Evolutionary conservation across 208 protist species (phyloP).

Genomic region (Lotmaria passim): DNA sequence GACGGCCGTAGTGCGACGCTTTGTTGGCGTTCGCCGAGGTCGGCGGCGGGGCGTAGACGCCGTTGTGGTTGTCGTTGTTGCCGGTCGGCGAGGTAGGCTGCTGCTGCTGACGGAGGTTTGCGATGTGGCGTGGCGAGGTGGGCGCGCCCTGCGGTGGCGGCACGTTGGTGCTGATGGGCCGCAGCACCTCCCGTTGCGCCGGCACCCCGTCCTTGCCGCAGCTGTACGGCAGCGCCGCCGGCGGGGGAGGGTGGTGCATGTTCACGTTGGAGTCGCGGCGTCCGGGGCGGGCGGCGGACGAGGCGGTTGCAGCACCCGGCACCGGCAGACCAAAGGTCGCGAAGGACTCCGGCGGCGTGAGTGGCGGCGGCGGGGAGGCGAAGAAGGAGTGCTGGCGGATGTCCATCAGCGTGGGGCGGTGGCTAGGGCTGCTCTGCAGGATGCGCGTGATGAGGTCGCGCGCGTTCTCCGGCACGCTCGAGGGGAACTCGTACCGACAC

Average conservation of each 20-base stretch:
- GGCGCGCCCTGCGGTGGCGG: slow-evolving; percentile 25
- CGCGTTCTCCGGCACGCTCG: slow-evolving; percentile 58
- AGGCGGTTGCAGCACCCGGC: slow-evolving; percentile 24
- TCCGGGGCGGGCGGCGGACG: slow-evolving; percentile 6
- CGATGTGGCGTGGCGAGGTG: slow-evolving; percentile 29
- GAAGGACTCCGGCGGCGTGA: slow-evolving; percentile 52
- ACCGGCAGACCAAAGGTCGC: slow-evolving; percentile 48
- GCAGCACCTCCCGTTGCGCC: slow-evolving; percentile 52
- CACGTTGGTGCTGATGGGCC: slow-evolving; percentile 55
- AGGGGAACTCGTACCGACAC: slow-evolving; percentile 94
- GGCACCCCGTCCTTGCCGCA: slow-evolving; percentile 16
- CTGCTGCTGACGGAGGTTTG: slow-evolving; percentile 12
- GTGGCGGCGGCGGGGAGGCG: slow-evolving; percentile 48
- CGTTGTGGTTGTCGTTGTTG: background rate
- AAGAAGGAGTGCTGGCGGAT: slow-evolving; percentile 94
- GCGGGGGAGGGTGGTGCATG: slow-evolving; percentile 27
- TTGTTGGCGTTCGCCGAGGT: slow-evolving; percentile 11
- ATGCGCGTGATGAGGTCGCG: slow-evolving; percentile 93
- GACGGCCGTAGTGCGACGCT: slow-evolving; percentile 11
- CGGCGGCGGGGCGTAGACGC: slow-evolving; percentile 15
- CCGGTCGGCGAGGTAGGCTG: slow-evolving; percentile 4
- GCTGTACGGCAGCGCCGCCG: slow-evolving; percentile 4
- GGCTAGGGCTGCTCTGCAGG: slow-evolving; percentile 79
- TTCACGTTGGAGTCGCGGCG: slow-evolving; percentile 21
- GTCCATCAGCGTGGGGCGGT: slow-evolving; percentile 87